Evolutionary conservation across 257 asterid species (phyloP).

Genomic region (Mentha longifolia): DNA sequence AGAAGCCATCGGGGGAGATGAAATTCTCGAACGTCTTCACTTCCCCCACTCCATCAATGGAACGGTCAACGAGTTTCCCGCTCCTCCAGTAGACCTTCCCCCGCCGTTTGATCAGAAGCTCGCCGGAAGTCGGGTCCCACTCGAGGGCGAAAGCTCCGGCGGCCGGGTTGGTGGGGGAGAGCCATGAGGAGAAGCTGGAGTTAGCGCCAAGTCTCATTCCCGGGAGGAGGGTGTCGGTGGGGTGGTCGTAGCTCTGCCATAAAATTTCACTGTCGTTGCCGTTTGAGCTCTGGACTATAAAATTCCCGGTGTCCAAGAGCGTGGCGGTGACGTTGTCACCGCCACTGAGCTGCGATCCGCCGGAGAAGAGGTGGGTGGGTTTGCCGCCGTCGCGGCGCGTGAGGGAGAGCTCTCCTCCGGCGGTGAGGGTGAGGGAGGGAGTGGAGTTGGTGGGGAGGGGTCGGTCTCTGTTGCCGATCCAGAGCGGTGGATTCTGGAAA

Average conservation of each 20-base stretch:
- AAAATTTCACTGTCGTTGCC: neutral
- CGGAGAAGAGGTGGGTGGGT: conserved; percentile 20
- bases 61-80: conserved; percentile 15
- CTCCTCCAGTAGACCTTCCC: conserved; percentile 48
- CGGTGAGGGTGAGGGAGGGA: conserved; percentile 35
- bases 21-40: neutral
- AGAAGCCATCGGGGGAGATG: neutral
- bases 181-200: conserved; percentile 61
- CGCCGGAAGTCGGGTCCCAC: conserved; percentile 35
- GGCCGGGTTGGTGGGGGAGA: conserved; percentile 31
- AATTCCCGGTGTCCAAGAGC: conserved; percentile 48
- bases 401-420: conserved; percentile 37
- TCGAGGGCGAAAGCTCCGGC: conserved; percentile 56
- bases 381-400: conserved; percentile 23
- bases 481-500: too few species aligned
- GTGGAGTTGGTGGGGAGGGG: conserved; percentile 18
- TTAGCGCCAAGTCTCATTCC: conserved; percentile 59
- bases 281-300: conserved; percentile 32
- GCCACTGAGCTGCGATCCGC: conserved; percentile 17
- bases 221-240: conserved; percentile 58
- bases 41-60: neutral
- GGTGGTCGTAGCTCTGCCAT: conserved; percentile 69
- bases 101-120: conserved; percentile 38
- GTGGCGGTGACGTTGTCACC: conserved; percentile 43
- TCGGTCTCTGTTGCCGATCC: conserved; percentile 49